Evolutionary conservation across 352 stramenopile species (phyloP), one percentile per base, ranked within the genome.

Genomic region (Peronospora destructor): DNA sequence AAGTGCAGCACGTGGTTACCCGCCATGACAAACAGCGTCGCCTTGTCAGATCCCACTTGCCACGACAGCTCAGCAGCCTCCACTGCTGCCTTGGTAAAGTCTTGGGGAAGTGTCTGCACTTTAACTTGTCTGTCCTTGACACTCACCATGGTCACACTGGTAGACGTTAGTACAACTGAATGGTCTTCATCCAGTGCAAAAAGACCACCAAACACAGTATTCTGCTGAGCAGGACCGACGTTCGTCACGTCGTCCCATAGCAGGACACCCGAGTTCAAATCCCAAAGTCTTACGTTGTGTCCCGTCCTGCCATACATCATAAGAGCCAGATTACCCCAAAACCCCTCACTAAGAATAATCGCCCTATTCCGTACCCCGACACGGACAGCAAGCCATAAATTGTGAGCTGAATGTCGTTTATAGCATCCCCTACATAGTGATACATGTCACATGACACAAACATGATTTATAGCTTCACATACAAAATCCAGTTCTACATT

Each of bases 321-420:
- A 21, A 21, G 19, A 21, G 19, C 19, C 19, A 1, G 19, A 21
- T 21, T 21, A 21, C 1, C 1, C 19, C 1, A 21, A 21, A 21
- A 21, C 47, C 41, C 7, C 28, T 47, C 4, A 53, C 55, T 52
- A 50, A 49, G 30, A 58, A 56, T 53, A 49, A 34, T 32, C 13
- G 21, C 8, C 3, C 30, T 12, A 35, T 30, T 29, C 17, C 50
- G n/a, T 63, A 90, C 78, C 75, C 61, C 3, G 80, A 91, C 17
- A 87, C 49, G 0, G 76, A 76, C 8, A 91, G 37, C 25, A 91
- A 46, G 0, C 80, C 80, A 49, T 73, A 80, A 43, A 76, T 83
- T 11, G 75, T 87, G 25, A 87, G 48, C 30, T 87, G 71, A 53
- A 91, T 84, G 21, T 61, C 64, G 49, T 91, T 69, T 17, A 91